Conservation (phyloP, 306 rosid genomes). For the Quercus wislizeni region DNA sequence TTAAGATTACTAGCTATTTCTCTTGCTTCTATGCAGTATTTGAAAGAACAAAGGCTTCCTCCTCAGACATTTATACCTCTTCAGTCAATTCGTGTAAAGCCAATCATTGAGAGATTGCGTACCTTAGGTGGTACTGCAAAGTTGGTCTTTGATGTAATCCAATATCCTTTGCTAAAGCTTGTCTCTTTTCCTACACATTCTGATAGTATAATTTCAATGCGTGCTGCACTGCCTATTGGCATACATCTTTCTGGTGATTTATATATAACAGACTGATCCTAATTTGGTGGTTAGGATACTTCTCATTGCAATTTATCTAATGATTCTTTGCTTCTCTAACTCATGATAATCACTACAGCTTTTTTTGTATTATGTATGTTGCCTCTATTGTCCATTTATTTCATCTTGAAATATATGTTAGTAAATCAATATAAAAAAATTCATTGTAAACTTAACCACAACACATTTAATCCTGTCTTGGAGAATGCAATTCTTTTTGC, state of each 20-base stretch:
- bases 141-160: constrained; percentile 87
- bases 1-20: constrained; percentile 3
- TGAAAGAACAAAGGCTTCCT: constrained; percentile 99
- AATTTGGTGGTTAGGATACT: not conserved
- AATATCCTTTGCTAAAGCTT: constrained; percentile 68
- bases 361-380: not conserved
- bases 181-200: constrained; percentile 6
- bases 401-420: not conserved
- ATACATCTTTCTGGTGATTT: not conserved
- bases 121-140: constrained; percentile 78
- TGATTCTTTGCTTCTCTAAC: not conserved
- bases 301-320: not conserved
- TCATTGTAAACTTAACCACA: constrained; percentile 54
- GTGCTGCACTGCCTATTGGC: constrained; percentile 10
- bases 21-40: constrained; percentile 64
- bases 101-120: constrained; percentile 87
- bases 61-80: constrained; percentile 99
- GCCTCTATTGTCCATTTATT: constrained; percentile 9
- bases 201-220: not conserved
- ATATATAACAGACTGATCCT: not conserved
- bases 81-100: constrained; percentile 92
- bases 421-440: constrained; percentile 12
- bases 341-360: not conserved
- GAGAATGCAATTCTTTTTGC: constrained; percentile 96
- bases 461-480: constrained; percentile 82